These are phyloP conservation scores for Andrographis paniculata DNA, from an alignment of 305 asterid species.

Conservation along the genomic window DNA sequence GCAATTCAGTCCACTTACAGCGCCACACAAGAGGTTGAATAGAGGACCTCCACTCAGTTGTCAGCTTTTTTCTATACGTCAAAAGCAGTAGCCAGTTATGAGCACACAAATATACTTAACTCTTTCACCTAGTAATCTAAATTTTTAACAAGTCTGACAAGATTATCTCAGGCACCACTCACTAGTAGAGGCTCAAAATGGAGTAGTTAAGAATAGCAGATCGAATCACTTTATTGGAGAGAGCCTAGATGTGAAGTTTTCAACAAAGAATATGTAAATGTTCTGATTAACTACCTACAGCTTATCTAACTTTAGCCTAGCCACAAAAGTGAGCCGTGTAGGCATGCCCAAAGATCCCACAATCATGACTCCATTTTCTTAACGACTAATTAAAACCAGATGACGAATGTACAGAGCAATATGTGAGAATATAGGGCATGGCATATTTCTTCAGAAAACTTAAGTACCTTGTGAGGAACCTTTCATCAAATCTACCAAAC, in stretches of 20 bases:
- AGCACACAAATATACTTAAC: too few species aligned
- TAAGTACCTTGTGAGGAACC: constrained; percentile 37
- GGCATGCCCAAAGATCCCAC: neutral
- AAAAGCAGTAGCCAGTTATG: too few species aligned
- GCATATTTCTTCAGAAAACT: neutral
- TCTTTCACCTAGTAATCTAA: too few species aligned
- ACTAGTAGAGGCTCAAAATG: too few species aligned
- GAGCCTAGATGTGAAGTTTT: too few species aligned
- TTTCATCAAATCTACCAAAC: constrained; percentile 34
- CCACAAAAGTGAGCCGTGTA: neutral
- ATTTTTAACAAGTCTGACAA: too few species aligned
- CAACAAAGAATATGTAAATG: too few species aligned
- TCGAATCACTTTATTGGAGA: too few species aligned
- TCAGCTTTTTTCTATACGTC: constrained; percentile 55
- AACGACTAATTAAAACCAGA: neutral
- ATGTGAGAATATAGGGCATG: neutral
- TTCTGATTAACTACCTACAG: neutral
- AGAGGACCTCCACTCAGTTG: constrained; percentile 71
- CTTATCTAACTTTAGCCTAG: neutral
- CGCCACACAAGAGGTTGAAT: constrained; percentile 81
- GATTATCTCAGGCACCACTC: too few species aligned
- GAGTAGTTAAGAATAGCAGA: too few species aligned
- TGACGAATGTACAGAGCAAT: neutral
- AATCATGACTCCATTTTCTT: neutral
- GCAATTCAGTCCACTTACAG: constrained; percentile 85